These are phyloP conservation scores for Trichoderma semiorbis DNA, from an alignment of 2,329 filamentous ascomycete species.

Conservation along the genomic window DNA sequence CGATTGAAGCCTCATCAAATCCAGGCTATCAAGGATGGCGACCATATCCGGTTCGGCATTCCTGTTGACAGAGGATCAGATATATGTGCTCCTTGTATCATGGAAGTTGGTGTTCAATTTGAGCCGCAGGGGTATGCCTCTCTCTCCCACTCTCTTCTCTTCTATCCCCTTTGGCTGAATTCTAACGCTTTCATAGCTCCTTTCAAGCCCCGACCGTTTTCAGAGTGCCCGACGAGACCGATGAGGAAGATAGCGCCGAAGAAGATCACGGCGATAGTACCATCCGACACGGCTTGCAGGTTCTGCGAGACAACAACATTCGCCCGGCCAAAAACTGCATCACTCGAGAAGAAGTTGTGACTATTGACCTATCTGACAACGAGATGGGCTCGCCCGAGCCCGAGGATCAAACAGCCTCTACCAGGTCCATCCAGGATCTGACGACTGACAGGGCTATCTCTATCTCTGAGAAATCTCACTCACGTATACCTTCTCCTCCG, in stretches of 20 bases:
- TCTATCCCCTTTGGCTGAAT: neutral
- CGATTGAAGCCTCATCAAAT: conserved; percentile 22
- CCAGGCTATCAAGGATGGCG: conserved; percentile 27
- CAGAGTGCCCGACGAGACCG: conserved; percentile 42
- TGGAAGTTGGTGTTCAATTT: conserved; percentile 34
- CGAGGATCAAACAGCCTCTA: neutral
- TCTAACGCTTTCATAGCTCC: conserved; percentile 27
- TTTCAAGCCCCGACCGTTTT: conserved; percentile 33
- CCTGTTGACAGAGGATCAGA: conserved; percentile 34
- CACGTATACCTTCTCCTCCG: conserved; percentile 4
- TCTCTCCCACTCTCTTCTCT: neutral
- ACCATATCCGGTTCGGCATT: conserved; percentile 36
- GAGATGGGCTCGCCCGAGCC: conserved; percentile 5
- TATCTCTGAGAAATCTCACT: neutral
- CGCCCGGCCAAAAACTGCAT: conserved; percentile 23
- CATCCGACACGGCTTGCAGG: conserved; percentile 27
- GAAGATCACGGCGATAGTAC: conserved; percentile 23
- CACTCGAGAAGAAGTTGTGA: neutral
- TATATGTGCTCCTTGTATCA: conserved; percentile 37
- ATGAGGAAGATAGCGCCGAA: conserved; percentile 29
- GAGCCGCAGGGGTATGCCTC: conserved; percentile 25
- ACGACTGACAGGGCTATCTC: neutral
- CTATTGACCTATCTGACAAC: conserved; percentile 27
- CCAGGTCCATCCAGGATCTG: neutral
- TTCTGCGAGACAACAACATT: conserved; percentile 30